Conservation (phyloP, 805 yeast genomes). For the Spencermartinsiella europaea region DNA sequence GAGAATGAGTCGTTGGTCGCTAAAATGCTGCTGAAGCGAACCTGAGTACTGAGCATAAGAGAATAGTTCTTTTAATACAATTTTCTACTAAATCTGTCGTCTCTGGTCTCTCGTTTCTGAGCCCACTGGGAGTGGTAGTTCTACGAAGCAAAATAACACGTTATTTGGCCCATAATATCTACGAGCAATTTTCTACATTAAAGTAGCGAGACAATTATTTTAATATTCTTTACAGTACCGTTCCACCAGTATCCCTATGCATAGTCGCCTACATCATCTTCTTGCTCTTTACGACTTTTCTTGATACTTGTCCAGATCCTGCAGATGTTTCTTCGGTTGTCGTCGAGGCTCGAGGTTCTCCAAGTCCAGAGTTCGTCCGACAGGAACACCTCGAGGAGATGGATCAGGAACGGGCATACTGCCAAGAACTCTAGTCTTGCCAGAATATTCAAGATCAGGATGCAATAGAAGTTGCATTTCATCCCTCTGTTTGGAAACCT, state of each 20-base stretch:
- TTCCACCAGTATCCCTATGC: too few relatives aligned
- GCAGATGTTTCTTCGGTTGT: constrained; percentile 19
- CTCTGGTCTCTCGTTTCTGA: too few relatives aligned
- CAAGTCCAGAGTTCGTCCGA: constrained; percentile 22
- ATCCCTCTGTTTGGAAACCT: constrained; percentile 12
- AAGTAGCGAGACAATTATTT: too few relatives aligned
- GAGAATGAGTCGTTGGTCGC: constrained; percentile 34
- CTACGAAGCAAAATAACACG: too few relatives aligned
- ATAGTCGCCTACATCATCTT: too few relatives aligned
- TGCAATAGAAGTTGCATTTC: constrained; percentile 11
- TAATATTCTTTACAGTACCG: too few relatives aligned
- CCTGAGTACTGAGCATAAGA: too few relatives aligned
- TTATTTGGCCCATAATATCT: too few relatives aligned
- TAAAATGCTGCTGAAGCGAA: constrained; percentile 28
- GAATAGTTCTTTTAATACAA: too few relatives aligned
- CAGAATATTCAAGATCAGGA: constrained; percentile 5
- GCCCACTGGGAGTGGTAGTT: too few relatives aligned
- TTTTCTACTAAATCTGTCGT: too few relatives aligned
- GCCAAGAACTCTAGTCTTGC: constrained; percentile 2
- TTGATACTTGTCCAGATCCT: not conserved
- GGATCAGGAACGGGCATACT: constrained; percentile 30
- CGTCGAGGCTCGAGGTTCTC: constrained; percentile 26
- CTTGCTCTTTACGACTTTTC: not conserved
- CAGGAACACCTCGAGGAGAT: constrained; percentile 23
- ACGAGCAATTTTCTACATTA: too few relatives aligned